phyloP scores from a whole-genome alignment of 73 alveolate genomes.

The Tetrahymena thermophila region DNA sequence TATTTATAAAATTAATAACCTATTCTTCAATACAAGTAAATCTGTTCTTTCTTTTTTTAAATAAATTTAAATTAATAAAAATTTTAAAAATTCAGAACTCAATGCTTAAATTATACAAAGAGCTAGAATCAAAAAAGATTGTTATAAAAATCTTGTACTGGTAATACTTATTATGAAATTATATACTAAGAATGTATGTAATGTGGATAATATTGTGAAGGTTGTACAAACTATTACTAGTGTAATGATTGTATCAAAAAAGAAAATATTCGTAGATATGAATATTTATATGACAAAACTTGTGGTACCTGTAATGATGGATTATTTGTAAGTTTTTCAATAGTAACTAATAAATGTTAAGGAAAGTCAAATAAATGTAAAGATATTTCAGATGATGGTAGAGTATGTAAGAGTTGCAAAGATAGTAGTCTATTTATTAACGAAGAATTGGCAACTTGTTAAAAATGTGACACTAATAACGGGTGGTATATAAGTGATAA shows the following conservation, averaged over 20 bases:
- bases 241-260: neutral
- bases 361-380: neutral
- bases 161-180: neutral
- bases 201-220: neutral
- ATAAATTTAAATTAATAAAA: neutral
- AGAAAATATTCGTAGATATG: neutral
- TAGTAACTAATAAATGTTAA: neutral
- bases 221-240: neutral
- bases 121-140: neutral
- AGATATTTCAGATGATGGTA: neutral
- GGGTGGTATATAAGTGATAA: neutral
- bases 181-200: neutral
- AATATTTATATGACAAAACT: neutral
- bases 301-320: neutral
- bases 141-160: neutral
- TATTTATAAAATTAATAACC: neutral
- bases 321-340: too few species aligned
- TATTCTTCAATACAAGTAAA: neutral
- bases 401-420: neutral
- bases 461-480: neutral
- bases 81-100: neutral
- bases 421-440: neutral
- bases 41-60: neutral
- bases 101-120: neutral
- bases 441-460: neutral